Evolutionary conservation across 2,329 filamentous ascomycete genomes (phyloP).

Genomic region (Xylaria sp.): DNA sequence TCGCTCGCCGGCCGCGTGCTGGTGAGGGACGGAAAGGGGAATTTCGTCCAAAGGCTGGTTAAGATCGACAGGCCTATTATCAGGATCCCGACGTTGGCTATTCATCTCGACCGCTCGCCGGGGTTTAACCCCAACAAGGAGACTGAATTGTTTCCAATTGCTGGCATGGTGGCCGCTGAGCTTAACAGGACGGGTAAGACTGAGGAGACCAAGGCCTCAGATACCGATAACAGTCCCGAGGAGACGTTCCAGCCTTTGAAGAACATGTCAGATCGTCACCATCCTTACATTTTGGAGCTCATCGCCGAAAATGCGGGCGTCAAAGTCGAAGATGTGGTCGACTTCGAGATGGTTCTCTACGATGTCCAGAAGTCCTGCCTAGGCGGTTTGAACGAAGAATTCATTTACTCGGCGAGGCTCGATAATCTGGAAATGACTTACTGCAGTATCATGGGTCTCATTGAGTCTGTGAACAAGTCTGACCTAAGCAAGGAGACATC

Average conservation of each 20-base stretch:
- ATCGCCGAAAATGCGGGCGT: conserved; percentile 84
- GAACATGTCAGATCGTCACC: conserved; percentile 83
- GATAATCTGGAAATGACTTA: conserved; percentile 98
- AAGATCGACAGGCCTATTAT: conserved; percentile 92
- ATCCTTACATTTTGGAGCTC: conserved; percentile 85
- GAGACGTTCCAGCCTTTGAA: conserved; percentile 78
- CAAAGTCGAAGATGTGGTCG: conserved; percentile 76
- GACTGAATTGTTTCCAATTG: conserved; percentile 92
- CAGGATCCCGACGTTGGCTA: conserved; percentile 91
- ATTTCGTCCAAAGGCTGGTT: conserved; percentile 84
- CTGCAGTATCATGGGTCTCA: conserved; percentile 86
- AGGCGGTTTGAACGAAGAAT: conserved; percentile 90
- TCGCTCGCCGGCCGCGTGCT: conserved; percentile 90
- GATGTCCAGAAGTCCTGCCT: conserved; percentile 92
- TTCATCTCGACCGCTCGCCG: conserved; percentile 88
- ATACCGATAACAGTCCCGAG: conserved; percentile 54
- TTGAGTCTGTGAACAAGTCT: conserved; percentile 75
- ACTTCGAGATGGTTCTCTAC: conserved; percentile 97
- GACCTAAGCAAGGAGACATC: conserved; percentile 79
- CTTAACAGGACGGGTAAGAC: conserved; percentile 78
- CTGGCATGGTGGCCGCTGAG: conserved; percentile 86
- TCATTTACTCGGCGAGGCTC: conserved; percentile 94
- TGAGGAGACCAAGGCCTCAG: conserved; percentile 54
- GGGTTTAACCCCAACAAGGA: conserved; percentile 97
- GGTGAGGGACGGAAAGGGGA: conserved; percentile 77